These are phyloP conservation scores for Mortierella sp. DNA, from an alignment of 371 early-diverging fungal genomes.

Conservation along the genomic window DNA sequence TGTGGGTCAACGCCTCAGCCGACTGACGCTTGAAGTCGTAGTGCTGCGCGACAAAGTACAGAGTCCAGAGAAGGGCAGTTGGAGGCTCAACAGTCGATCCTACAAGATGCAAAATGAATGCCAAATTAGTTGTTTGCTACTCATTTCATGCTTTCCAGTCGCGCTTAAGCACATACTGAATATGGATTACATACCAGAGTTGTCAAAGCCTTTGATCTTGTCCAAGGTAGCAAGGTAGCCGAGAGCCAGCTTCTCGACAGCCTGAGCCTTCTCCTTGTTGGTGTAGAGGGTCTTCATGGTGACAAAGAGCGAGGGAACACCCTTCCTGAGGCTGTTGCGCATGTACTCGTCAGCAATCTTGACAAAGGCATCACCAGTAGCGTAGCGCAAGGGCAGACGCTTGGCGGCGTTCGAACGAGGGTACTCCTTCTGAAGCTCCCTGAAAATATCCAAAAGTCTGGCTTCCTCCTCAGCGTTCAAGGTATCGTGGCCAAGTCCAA, in stretches of 20 bases:
- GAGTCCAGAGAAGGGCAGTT: slow-evolving; percentile 88
- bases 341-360: slow-evolving; percentile 73
- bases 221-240: slow-evolving; percentile 71
- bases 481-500: slow-evolving; percentile 55
- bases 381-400: slow-evolving; percentile 80
- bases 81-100: slow-evolving; percentile 75
- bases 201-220: slow-evolving; percentile 62
- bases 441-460: slow-evolving; percentile 63
- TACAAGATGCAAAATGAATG: slow-evolving; percentile 14
- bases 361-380: slow-evolving; percentile 81
- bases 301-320: slow-evolving; percentile 92
- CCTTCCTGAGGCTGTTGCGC: slow-evolving; percentile 84
- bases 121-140: neutral
- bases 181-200: slow-evolving; percentile 44
- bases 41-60: slow-evolving; percentile 92
- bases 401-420: slow-evolving; percentile 88
- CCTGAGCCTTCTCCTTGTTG: slow-evolving; percentile 74
- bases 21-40: slow-evolving; percentile 78
- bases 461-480: slow-evolving; percentile 56
- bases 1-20: slow-evolving; percentile 77
- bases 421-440: slow-evolving; percentile 77
- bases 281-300: slow-evolving; percentile 82
- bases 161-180: neutral
- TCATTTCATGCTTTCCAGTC: neutral
- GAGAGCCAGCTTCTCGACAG: slow-evolving; percentile 75